A percentile compares a stretch with the other conserved stretches of the same genome.
These are phyloP conservation scores for Ogataea zsoltii DNA, from an alignment of 805 yeast genomes.

Conservation along the genomic window DNA sequence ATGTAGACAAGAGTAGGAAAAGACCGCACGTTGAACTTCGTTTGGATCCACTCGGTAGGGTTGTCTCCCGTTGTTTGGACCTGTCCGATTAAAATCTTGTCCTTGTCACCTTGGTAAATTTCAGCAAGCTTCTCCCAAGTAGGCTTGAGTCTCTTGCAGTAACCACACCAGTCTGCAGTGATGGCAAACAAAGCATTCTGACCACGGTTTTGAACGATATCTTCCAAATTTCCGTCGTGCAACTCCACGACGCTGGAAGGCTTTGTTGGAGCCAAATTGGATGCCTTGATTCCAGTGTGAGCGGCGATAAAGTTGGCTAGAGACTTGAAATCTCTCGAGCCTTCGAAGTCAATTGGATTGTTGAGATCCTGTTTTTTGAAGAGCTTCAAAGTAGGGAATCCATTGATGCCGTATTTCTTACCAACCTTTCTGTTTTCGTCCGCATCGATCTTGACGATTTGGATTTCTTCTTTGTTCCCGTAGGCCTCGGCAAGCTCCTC, in stretches of 20 bases:
- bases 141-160: slow-evolving; percentile 56
- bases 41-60: slow-evolving; percentile 43
- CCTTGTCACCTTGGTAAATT: slow-evolving; percentile 43
- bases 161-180: slow-evolving; percentile 62
- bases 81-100: slow-evolving; percentile 42
- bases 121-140: slow-evolving; percentile 50
- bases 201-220: slow-evolving; percentile 23
- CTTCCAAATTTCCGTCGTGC: slow-evolving; percentile 31
- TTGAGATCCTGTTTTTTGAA: slow-evolving; percentile 49
- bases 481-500: slow-evolving; percentile 29
- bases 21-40: slow-evolving; percentile 42
- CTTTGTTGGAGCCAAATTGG: slow-evolving; percentile 6
- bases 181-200: slow-evolving; percentile 54
- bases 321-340: slow-evolving; percentile 50
- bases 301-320: slow-evolving; percentile 50
- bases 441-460: slow-evolving; percentile 55
- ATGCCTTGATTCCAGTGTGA: slow-evolving; percentile 36
- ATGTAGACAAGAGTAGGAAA: slow-evolving; percentile 61
- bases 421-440: slow-evolving; percentile 55
- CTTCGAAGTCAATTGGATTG: slow-evolving; percentile 56
- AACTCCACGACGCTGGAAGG: slow-evolving; percentile 27
- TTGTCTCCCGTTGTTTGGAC: slow-evolving; percentile 49
- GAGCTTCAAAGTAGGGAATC: slow-evolving; percentile 66
- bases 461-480: slow-evolving; percentile 23
- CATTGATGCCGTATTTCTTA: slow-evolving; percentile 51